Evolutionary conservation across 768 basidiomycete species (phyloP).

Genomic region (Panellus pusillus): DNA sequence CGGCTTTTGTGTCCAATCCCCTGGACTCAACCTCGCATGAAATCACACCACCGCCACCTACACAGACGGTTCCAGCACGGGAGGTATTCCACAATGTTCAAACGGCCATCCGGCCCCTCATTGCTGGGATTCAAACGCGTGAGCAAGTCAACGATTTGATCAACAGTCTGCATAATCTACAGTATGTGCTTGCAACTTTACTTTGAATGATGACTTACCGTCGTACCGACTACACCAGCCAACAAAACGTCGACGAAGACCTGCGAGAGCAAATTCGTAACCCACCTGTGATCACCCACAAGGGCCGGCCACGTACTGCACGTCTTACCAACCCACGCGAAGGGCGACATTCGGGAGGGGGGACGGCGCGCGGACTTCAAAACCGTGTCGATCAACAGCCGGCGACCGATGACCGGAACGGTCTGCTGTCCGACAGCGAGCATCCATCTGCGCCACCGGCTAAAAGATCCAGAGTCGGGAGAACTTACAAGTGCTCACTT

Average conservation of each 20-base stretch:
- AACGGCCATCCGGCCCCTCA: background rate
- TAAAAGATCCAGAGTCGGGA: too few relatives aligned
- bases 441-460: too few relatives aligned
- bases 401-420: too few relatives aligned
- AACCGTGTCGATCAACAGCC: too few relatives aligned
- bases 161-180: background rate
- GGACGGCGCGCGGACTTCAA: too few relatives aligned
- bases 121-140: background rate
- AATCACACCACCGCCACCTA: background rate
- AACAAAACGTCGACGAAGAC: background rate
- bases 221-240: background rate
- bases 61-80: background rate
- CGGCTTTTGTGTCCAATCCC: too few relatives aligned
- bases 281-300: slow-evolving; percentile 3
- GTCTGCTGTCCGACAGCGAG: too few relatives aligned
- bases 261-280: background rate
- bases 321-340: slow-evolving; percentile 2
- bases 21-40: too few relatives aligned
- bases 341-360: background rate
- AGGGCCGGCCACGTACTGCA: slow-evolving; percentile 1
- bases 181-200: background rate
- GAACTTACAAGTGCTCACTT: too few relatives aligned
- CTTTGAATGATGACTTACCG: too few relatives aligned
- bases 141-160: background rate
- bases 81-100: slow-evolving; percentile 1